Base-by-base conservation (phyloP, 345 rosid genomes). In the Syzygium jambos region DNA sequence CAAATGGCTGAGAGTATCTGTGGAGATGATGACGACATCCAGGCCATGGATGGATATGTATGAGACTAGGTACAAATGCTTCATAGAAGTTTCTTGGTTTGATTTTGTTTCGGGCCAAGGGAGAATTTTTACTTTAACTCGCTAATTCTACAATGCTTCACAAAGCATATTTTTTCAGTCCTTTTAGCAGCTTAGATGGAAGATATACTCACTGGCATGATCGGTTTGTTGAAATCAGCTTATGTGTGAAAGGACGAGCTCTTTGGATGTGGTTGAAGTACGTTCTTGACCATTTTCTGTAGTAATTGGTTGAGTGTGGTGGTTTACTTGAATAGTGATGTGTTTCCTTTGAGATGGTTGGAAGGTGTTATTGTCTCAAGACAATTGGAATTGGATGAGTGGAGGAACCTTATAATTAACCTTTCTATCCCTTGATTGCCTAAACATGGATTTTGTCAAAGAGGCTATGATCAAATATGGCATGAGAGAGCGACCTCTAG, bases 1-100 rank as follows among this genome's bases (percentile, higher is more conserved):
- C 94, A 93, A 85, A 93, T 95, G 97, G 95, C 96, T 1, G 94
- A 94, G 88, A 94, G 95, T 85, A 95, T 97, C 46, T 96, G 93
- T 80, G 93, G 87, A 1, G 94, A 97, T 1, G 92, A 92, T 3
- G 93, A 92, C 1, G 88, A 87, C 84, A 46, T 87, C 25, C 87
- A 85, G 78, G 87, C 85, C 17, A 87, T 84, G 3, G 90, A 90
- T 49, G 90, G 85, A 90, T 63, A 84, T 54, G 19, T 38, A 51
- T 41, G 80, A 73, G 14, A 73, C 34, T 73, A 9, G 80, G 46
- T 34, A 73, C 25, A 34, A 34, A 17, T 73, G 80, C 80, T 21
- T 68, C 49, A 34, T 17, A 11, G 25, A 10, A 68, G 19, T 68
- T 34, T 68, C 80, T 68, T 3, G 46, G 46, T 61, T 17, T 34